Evolutionary conservation across 192 early-diverging fungal species (phyloP).

Genomic region (Podila horticola): DNA sequence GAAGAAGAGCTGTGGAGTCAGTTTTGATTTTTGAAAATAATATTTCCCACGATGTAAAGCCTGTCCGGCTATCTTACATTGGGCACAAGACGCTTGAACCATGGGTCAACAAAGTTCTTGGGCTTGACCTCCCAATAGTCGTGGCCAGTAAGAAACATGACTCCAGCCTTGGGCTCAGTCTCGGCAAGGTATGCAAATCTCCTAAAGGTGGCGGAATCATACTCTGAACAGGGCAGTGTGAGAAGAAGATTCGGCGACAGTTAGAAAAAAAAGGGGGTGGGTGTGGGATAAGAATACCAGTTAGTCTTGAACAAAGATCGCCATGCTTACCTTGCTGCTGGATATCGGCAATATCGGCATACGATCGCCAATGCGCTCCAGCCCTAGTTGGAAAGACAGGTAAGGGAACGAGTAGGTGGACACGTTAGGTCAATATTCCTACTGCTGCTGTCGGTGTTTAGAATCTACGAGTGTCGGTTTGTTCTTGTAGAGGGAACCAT

Average conservation of each 20-base stretch:
- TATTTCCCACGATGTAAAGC: neutral
- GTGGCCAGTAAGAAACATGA: conserved; percentile 60
- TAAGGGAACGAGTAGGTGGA: neutral
- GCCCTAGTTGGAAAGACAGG: conserved; percentile 32
- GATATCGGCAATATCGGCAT: conserved; percentile 53
- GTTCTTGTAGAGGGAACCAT: neutral
- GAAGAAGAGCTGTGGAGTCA: neutral
- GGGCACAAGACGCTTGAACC: conserved; percentile 64
- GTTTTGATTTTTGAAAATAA: neutral
- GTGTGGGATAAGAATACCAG: neutral
- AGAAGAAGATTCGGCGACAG: neutral
- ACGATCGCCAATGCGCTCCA: conserved; percentile 61
- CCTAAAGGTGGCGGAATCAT: conserved; percentile 50
- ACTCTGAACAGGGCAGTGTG: conserved; percentile 32
- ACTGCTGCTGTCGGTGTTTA: neutral
- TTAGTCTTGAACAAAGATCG: neutral
- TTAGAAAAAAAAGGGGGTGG: neutral
- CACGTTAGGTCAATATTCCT: neutral
- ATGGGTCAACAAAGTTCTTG: conserved; percentile 66
- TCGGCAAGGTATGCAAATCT: conserved; percentile 51
- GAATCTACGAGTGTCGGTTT: neutral
- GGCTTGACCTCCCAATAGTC: conserved; percentile 68
- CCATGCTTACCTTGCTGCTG: conserved; percentile 53
- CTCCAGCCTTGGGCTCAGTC: conserved; percentile 52
- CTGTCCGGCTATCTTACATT: conserved; percentile 42